Evolutionary conservation across 148 eudicot species (phyloP), one percentile per base, ranked within the genome.

Genomic region (Heliamphora exappendiculata): DNA sequence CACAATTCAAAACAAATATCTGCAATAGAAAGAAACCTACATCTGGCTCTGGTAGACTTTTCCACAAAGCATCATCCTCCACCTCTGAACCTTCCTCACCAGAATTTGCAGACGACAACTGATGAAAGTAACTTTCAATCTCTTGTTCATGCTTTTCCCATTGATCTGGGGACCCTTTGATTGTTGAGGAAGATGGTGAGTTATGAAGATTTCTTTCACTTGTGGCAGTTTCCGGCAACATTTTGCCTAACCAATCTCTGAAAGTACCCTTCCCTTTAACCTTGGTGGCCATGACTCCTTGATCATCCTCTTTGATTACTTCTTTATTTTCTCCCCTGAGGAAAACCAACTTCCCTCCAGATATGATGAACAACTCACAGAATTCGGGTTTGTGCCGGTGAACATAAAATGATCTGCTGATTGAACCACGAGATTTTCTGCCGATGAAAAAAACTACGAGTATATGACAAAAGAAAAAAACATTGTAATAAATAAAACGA

Each of bases 41-140:
- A 57, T 82, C 62, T 72, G 73, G 76, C 31, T 82, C 88, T 64
- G 54, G 77, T 72, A 78, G 67, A 82, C 67, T 63, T 39, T 72
- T 69, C 39, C 47, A n/a, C 74, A 67, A 55, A 34, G 39, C 16
- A 36, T 36, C 83, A 58, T 81, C 45, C 67, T 69, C 86, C 70
- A 44, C 82, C 59, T 51, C 79, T 58, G 37, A 42, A 22, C 81
- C 82, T 42, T 70, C 81, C 55, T 82, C 88, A 51, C 81, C 83
- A 36, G 50, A 73, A 76, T 75, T 79, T 24, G 72, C 44, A 55
- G 80, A 62, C 75, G 78, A 42, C 70, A 93, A 74, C 53, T 87
- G 89, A 45, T 82, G 80, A 73, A 81, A 85, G 83, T 93, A 93
- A 14, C 80, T 84, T 45, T 89, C 96, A 55, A 93, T 83, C 70